Evolutionary conservation across 1,284 basidiomycete genomes (phyloP).

Genomic region (Macrocybe sp.): DNA sequence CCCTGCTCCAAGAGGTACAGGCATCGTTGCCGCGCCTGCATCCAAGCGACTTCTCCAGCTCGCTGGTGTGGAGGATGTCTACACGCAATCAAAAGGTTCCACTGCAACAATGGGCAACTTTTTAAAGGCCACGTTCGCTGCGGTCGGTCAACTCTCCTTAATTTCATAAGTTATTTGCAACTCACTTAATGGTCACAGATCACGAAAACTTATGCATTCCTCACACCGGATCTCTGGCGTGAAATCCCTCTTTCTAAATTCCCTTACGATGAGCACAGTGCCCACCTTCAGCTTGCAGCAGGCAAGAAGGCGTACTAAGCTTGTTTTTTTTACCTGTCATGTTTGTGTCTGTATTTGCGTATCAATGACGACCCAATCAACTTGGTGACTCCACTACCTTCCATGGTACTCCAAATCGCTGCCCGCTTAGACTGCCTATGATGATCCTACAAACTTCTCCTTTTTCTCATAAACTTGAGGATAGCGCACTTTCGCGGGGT

Average conservation of each 20-base stretch:
- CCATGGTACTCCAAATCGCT: too few species aligned
- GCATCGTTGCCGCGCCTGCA: constrained; percentile 97
- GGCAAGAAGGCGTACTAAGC: constrained; percentile 78
- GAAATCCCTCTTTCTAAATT: constrained; percentile 88
- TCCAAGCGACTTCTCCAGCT: constrained; percentile 97
- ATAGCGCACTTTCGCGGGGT: too few species aligned
- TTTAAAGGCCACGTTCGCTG: constrained; percentile 97
- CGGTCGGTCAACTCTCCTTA: constrained; percentile 48
- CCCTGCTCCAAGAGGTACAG: constrained; percentile 97
- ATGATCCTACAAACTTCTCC: too few species aligned
- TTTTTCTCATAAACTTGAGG: too few species aligned
- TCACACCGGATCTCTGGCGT: constrained; percentile 97
- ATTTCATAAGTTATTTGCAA: not conserved
- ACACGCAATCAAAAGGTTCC: constrained; percentile 96
- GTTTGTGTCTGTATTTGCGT: constrained; percentile 8
- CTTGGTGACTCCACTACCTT: too few species aligned
- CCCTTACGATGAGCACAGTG: constrained; percentile 93
- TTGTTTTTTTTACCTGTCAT: constrained; percentile 6
- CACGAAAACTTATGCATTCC: constrained; percentile 96
- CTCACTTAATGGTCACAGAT: constrained; percentile 47
- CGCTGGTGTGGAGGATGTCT: constrained; percentile 94
- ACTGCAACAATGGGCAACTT: constrained; percentile 99
- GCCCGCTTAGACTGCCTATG: too few species aligned
- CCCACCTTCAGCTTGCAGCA: constrained; percentile 79
- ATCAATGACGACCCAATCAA: too few species aligned